Base-by-base conservation (phyloP, 2,329 filamentous ascomycete species). In the Niveomyces coronatus region DNA sequence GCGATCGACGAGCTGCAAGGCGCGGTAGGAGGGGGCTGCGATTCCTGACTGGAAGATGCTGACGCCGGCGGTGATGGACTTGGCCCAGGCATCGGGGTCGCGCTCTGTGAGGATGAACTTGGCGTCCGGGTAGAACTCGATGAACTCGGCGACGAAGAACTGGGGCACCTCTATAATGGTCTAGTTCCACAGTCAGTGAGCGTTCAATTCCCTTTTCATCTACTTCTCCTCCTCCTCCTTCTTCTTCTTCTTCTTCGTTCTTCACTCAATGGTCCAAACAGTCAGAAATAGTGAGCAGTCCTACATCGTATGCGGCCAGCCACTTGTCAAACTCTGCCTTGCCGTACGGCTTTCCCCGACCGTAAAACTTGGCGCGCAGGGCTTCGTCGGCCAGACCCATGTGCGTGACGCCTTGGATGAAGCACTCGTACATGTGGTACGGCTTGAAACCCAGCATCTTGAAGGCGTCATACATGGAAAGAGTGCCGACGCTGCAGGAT, bases 311-410 rank as follows among this genome's bases (percentile, higher is more conserved):
- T 16, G 57, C 50, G 18, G 55, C 56, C 18, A 61, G 55, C 53
- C 59, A 61, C 45, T 62, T 63, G 42, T 63, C 60, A 31, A 61
- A 63, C 29, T 63, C 61, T 9, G 46, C 47, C 14, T 55, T 52
- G 27, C 48, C 51, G 37, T 60, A 61, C 5, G 49, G 54, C 32
- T 55, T 48, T 27, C 48, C 49, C 14, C 49, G 24, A 44, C 51
- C 47, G 31, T 45, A 41, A 16, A 53, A 45, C 18, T 58, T 53
- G 10, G 54, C 54, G 1, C 42, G 42, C 4, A 58, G 36, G 5
- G 52, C 57, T 23, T 62, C 56, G 3, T 45, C 41, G 31, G 58
- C 38, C 18, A 57, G 47, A 11, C 47, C 43, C 16, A 56, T 36
- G 14, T 55, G 45, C 11, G 35, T 26, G 3, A 44, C 23, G 23